A percentile compares a stretch with the other conserved stretches of the same genome.
phyloP scores from a whole-genome alignment of 2,329 filamentous ascomycete species.

The Emmonsiellopsis sp. region DNA sequence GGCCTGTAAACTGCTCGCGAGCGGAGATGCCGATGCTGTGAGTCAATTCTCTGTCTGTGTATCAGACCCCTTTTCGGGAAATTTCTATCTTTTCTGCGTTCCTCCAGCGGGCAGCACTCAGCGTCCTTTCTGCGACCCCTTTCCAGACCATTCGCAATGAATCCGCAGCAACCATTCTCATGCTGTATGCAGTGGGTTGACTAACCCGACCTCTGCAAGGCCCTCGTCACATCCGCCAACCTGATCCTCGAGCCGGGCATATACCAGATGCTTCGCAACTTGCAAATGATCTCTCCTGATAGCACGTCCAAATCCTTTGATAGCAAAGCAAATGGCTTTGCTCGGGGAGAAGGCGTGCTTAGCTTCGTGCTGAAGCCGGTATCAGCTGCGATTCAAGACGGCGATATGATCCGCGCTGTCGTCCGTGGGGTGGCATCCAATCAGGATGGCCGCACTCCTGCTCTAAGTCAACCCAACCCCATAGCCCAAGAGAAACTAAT shows the following conservation, averaged over 20 bases:
- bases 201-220: background rate
- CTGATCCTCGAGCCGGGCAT: slow-evolving; percentile 14
- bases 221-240: slow-evolving; percentile 14
- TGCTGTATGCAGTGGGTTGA: too few relatives aligned
- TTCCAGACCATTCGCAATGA: background rate
- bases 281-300: slow-evolving; percentile 14
- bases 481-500: slow-evolving; percentile 20
- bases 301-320: slow-evolving; percentile 23
- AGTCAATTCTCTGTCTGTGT: slow-evolving; percentile 1
- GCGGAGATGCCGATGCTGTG: slow-evolving; percentile 10
- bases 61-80: background rate
- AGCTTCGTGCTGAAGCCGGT: slow-evolving; percentile 32
- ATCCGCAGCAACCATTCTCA: too few relatives aligned
- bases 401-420: slow-evolving; percentile 33
- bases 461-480: slow-evolving; percentile 30
- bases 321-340: slow-evolving; percentile 33
- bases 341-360: slow-evolving; percentile 33
- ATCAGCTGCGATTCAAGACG: slow-evolving; percentile 28
- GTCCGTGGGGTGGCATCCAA: slow-evolving; percentile 30
- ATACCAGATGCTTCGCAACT: slow-evolving; percentile 12
- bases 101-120: background rate
- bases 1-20: slow-evolving; percentile 17
- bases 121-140: background rate
- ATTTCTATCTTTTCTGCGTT: background rate
- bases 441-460: slow-evolving; percentile 33